Conservation (phyloP, 2,329 filamentous ascomycete genomes). For the Blastomyces emzantsi region DNA sequence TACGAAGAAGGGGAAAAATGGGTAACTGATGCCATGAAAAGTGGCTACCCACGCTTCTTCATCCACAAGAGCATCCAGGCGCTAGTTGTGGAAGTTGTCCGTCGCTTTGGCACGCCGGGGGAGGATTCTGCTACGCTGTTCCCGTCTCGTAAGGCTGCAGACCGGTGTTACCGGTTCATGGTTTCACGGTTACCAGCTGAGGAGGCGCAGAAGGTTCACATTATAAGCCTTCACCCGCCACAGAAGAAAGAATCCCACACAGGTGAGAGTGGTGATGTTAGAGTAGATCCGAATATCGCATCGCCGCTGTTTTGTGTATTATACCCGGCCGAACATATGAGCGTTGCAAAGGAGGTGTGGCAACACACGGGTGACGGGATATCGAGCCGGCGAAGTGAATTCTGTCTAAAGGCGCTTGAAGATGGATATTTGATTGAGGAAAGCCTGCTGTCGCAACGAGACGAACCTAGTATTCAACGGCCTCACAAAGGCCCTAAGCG, state of each 20-base stretch:
- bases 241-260: slow-evolving; percentile 29
- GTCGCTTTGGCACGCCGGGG: slow-evolving; percentile 45
- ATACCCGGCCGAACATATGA: slow-evolving; percentile 57
- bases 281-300: slow-evolving; percentile 41
- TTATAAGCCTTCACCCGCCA: slow-evolving; percentile 46
- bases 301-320: slow-evolving; percentile 62
- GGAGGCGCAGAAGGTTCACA: slow-evolving; percentile 44
- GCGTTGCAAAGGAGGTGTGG: slow-evolving; percentile 88
- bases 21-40: slow-evolving; percentile 77
- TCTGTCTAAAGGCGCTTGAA: slow-evolving; percentile 66
- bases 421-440: slow-evolving; percentile 56
- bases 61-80: slow-evolving; percentile 73
- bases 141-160: slow-evolving; percentile 60
- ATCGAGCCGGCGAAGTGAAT: slow-evolving; percentile 84
- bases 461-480: slow-evolving; percentile 17
- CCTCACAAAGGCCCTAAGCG: slow-evolving; percentile 63
- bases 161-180: slow-evolving; percentile 67
- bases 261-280: slow-evolving; percentile 12
- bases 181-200: slow-evolving; percentile 29
- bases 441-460: slow-evolving; percentile 23
- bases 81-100: slow-evolving; percentile 60
- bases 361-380: slow-evolving; percentile 91
- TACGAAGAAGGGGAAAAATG: slow-evolving; percentile 89
- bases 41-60: slow-evolving; percentile 92
- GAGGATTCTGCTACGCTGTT: slow-evolving; percentile 69